A percentile compares a stretch with the other conserved stretches of the same genome.
Evolutionary conservation across 305 asterid species (phyloP).

Genomic region (Plantago rigida): DNA sequence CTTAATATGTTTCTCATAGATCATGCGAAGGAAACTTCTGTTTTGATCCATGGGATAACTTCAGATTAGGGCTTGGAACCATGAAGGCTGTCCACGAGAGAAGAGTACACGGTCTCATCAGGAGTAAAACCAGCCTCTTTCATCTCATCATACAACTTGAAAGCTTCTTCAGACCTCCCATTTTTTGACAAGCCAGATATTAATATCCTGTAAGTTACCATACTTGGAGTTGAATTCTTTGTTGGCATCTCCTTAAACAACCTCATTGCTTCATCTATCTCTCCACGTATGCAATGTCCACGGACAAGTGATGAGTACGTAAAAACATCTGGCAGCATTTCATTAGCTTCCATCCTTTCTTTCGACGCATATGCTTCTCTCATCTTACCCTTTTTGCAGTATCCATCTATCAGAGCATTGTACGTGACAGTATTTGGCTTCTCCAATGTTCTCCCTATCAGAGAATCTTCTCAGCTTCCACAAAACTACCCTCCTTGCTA

Average conservation of each 20-base stretch:
- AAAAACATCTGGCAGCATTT: slow-evolving; percentile 37
- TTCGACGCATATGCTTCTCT: slow-evolving; percentile 33
- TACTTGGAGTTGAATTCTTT: slow-evolving; percentile 36
- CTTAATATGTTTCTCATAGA: no score
- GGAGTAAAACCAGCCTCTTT: slow-evolving; percentile 57
- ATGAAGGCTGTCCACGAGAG: slow-evolving; percentile 80
- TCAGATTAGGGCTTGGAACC: slow-evolving; percentile 18
- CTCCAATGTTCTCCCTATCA: slow-evolving; percentile 55
- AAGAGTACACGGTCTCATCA: slow-evolving; percentile 55
- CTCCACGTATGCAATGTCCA: slow-evolving; percentile 50
- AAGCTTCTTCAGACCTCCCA: slow-evolving; percentile 74
- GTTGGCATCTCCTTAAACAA: slow-evolving; percentile 51
- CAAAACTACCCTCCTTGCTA: slow-evolving; percentile 58
- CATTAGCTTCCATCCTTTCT: slow-evolving; percentile 35
- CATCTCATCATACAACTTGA: slow-evolving; percentile 64
- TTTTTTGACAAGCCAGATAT: slow-evolving; percentile 56
- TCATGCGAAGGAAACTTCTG: neutral
- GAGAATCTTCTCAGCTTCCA: slow-evolving; percentile 40
- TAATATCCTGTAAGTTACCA: slow-evolving; percentile 50
- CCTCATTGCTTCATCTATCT: slow-evolving; percentile 51
- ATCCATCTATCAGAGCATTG: slow-evolving; percentile 49
- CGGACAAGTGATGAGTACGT: slow-evolving; percentile 50
- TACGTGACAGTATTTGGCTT: slow-evolving; percentile 51
- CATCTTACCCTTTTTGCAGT: slow-evolving; percentile 41
- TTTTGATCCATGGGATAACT: neutral